These are phyloP conservation scores for Claviceps pusilla DNA, from an alignment of 2,329 filamentous ascomycete genomes.

Conservation along the genomic window DNA sequence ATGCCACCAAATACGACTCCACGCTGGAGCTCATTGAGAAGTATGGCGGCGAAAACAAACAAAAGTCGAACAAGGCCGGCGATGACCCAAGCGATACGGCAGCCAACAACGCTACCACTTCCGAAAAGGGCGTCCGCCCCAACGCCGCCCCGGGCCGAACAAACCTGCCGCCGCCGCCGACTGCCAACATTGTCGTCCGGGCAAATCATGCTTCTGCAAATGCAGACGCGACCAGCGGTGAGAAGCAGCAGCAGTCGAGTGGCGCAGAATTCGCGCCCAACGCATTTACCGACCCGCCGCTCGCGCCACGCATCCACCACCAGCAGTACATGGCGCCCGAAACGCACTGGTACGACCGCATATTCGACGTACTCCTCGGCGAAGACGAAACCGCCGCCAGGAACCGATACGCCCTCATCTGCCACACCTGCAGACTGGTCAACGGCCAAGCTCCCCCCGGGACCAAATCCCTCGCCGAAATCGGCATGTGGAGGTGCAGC, in stretches of 20 bases:
- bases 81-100: slow-evolving; percentile 4
- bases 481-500: slow-evolving; percentile 81
- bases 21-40: slow-evolving; percentile 88
- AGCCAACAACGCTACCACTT: background rate
- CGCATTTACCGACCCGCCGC: slow-evolving; percentile 23
- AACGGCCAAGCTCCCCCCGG: slow-evolving; percentile 94
- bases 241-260: background rate
- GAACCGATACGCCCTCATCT: slow-evolving; percentile 82
- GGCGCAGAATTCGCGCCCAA: slow-evolving; percentile 59
- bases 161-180: slow-evolving; percentile 41
- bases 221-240: background rate
- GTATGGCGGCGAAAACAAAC: slow-evolving; percentile 56
- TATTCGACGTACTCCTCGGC: slow-evolving; percentile 80
- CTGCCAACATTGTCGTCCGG: slow-evolving; percentile 45
- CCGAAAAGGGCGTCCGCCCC: slow-evolving; percentile 6
- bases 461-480: slow-evolving; percentile 56
- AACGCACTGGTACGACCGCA: slow-evolving; percentile 81
- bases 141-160: slow-evolving; percentile 20
- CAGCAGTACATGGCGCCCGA: slow-evolving; percentile 17
- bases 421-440: slow-evolving; percentile 65
- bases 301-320: slow-evolving; percentile 3
- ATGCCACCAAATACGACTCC: slow-evolving; percentile 88
- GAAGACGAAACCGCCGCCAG: slow-evolving; percentile 88
- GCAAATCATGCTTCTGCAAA: slow-evolving; percentile 10
- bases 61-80: slow-evolving; percentile 3